Conservation (phyloP, 225 moss, liverwort and hornwort genomes). For the Pseudisothecium myosuroides region DNA sequence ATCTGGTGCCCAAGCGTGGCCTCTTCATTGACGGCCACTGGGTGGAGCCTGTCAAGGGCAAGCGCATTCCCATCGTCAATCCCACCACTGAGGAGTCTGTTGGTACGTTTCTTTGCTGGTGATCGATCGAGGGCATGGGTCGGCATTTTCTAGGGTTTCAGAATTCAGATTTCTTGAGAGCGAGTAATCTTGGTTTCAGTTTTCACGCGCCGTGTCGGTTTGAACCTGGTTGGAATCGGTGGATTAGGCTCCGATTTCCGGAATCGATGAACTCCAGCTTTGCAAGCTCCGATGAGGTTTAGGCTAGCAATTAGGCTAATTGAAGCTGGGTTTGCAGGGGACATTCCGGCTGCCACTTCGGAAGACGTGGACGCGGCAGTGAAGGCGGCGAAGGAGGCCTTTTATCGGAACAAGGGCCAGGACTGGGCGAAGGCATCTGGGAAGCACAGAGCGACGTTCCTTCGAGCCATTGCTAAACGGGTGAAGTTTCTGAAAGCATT, state of each 20-base stretch:
- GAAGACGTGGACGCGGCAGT: conserved; percentile 82
- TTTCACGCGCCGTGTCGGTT: too few species aligned
- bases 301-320: not conserved
- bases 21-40: conserved; percentile 76
- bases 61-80: conserved; percentile 58
- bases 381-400: conserved; percentile 72
- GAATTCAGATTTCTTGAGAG: not conserved
- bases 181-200: not conserved
- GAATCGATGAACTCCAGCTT: too few species aligned
- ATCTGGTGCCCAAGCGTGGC: conserved; percentile 30
- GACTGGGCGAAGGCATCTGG: conserved; percentile 77
- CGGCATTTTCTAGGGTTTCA: not conserved
- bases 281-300: too few species aligned
- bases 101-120: conserved; percentile 10
- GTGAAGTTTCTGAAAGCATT: conserved; percentile 1
- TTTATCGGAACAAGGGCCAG: conserved; percentile 57
- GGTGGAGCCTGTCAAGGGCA: conserved; percentile 47
- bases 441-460: conserved; percentile 63
- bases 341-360: conserved; percentile 64
- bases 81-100: conserved; percentile 62
- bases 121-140: not conserved
- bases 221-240: not conserved
- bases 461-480: conserved; percentile 85
- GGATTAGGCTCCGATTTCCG: too few species aligned
- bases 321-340: conserved; percentile 28